Conservation (phyloP, 75 land plant species). For the Cryptomeria japonica region DNA sequence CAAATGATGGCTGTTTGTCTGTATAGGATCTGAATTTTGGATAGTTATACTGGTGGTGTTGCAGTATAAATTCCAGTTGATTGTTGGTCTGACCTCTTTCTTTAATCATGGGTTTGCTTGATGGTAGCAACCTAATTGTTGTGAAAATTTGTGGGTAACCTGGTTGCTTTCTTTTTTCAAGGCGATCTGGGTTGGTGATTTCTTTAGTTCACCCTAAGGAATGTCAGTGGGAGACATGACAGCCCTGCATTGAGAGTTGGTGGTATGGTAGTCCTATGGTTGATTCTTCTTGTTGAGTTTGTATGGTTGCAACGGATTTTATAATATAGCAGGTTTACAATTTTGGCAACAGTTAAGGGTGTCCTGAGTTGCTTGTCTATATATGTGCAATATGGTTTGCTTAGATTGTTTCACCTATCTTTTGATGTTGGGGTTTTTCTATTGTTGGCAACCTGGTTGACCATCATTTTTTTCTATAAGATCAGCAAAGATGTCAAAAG, state of each 20-base stretch:
- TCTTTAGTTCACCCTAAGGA: not conserved
- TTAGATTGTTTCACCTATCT: not conserved
- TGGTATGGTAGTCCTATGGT: not conserved
- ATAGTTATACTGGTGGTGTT: not conserved
- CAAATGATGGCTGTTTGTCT: not conserved
- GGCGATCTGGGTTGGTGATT: not conserved
- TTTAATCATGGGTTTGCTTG: not conserved
- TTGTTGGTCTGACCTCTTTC: not conserved
- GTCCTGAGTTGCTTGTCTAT: not conserved
- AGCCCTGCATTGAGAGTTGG: not conserved
- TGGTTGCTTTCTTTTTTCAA: not conserved
- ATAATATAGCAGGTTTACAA: not conserved
- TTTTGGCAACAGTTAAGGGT: not conserved
- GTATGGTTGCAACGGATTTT: not conserved
- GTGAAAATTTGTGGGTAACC: not conserved
- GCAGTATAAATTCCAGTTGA: not conserved
- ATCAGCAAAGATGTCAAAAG: not conserved
- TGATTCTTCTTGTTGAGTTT: not conserved
- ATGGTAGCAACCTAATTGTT: not conserved
- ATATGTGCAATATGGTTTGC: not conserved
- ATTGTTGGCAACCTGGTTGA: not conserved
- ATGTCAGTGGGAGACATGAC: not conserved
- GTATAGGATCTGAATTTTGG: not conserved
- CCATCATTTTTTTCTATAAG: not conserved
- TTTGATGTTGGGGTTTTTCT: not conserved